These are phyloP conservation scores for Amanita inopinata DNA, from an alignment of 768 basidiomycete species.

Conservation along the genomic window DNA sequence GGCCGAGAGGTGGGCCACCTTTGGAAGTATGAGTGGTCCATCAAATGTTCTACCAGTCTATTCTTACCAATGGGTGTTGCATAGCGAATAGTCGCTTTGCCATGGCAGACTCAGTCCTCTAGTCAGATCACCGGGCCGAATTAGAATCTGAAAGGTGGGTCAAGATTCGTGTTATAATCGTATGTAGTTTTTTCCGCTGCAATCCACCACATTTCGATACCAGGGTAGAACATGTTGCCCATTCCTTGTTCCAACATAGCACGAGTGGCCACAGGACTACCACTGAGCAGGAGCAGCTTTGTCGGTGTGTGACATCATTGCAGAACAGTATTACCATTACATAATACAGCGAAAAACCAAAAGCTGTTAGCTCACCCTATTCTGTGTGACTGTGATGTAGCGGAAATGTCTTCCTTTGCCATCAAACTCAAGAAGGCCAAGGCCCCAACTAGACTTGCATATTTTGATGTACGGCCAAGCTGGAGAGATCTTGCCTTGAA, in stretches of 20 bases:
- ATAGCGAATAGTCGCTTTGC: conserved; percentile 24
- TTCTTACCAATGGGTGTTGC: conserved; percentile 21
- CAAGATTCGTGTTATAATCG: conserved; percentile 7
- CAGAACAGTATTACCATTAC: too few species aligned
- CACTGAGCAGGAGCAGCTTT: too few species aligned
- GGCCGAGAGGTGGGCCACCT: conserved; percentile 24
- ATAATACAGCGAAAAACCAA: too few species aligned
- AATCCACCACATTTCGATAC: conserved; percentile 25
- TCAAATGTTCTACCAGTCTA: not conserved
- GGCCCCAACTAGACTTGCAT: conserved; percentile 3
- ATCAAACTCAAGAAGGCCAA: conserved; percentile 11
- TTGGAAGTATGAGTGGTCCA: not conserved
- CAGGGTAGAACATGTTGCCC: conserved; percentile 24
- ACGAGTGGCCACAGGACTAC: too few species aligned
- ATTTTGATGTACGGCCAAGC: conserved; percentile 8
- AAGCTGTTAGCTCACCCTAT: too few species aligned
- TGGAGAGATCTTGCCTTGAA: conserved; percentile 7
- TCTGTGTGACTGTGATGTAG: too few species aligned
- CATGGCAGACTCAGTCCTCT: conserved; percentile 25
- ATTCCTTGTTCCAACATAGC: conserved; percentile 22
- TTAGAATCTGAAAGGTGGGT: conserved; percentile 19
- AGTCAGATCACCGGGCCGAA: conserved; percentile 20
- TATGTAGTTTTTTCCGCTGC: conserved; percentile 17
- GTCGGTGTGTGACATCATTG: too few species aligned
- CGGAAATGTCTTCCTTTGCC: too few species aligned